phyloP scores from a whole-genome alignment of 768 basidiomycete genomes.

The Plicaturopsis crispa region DNA sequence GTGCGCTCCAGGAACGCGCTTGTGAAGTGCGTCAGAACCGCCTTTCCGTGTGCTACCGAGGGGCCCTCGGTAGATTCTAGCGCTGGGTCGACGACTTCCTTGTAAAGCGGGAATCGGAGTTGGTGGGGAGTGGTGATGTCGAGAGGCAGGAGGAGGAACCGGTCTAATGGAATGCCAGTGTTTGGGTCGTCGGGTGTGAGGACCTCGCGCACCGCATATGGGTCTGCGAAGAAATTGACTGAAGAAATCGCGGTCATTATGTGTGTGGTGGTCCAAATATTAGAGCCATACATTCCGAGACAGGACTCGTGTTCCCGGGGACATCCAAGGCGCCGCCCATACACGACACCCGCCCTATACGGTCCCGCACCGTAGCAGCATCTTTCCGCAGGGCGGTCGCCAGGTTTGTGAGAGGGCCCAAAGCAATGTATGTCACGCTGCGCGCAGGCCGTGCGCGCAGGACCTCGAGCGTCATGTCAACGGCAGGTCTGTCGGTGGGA shows the following conservation, averaged over 20 bases:
- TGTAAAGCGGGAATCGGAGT: constrained; percentile 65
- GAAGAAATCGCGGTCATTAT: background rate
- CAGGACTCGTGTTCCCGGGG: constrained; percentile 78
- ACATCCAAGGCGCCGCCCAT: constrained; percentile 96
- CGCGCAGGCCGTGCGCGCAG: constrained; percentile 41
- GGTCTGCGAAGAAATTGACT: constrained; percentile 89
- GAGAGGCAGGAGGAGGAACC: constrained; percentile 65
- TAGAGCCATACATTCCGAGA: constrained; percentile 79
- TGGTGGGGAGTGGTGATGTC: constrained; percentile 81
- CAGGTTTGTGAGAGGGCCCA: constrained; percentile 79
- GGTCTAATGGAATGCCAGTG: constrained; percentile 50
- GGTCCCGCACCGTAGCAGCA: constrained; percentile 40
- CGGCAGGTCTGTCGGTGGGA: constrained; percentile 36
- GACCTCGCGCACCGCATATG: constrained; percentile 71
- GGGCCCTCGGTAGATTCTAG: constrained; percentile 45
- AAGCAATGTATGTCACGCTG: constrained; percentile 61
- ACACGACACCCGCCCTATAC: constrained; percentile 69
- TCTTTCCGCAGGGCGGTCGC: constrained; percentile 56
- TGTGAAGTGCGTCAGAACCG: constrained; percentile 68
- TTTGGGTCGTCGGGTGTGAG: constrained; percentile 33
- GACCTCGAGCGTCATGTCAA: constrained; percentile 48
- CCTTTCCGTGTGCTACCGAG: constrained; percentile 39
- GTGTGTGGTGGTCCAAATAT: background rate
- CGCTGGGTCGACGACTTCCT: constrained; percentile 46
- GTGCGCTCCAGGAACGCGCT: constrained; percentile 72